Conservation (phyloP, 306 rosid species). For the Comarum palustre region DNA sequence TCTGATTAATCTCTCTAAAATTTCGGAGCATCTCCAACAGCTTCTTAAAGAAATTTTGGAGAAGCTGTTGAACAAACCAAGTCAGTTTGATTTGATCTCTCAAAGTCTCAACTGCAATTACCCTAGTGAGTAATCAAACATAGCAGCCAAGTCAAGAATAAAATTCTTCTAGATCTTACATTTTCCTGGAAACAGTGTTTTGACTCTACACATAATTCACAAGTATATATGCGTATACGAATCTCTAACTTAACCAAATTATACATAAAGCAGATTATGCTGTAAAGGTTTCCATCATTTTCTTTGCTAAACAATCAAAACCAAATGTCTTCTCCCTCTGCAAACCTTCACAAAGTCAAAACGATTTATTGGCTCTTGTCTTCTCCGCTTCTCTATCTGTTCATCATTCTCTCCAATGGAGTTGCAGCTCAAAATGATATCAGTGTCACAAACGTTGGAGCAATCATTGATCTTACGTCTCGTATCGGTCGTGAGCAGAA, state of each 20-base stretch:
- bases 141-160: background rate
- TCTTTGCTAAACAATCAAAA: background rate
- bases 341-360: background rate
- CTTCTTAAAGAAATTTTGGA: too few species aligned
- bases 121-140: too few species aligned
- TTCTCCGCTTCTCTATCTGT: background rate
- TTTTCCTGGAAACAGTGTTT: too few species aligned
- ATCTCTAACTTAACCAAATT: background rate
- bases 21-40: too few species aligned
- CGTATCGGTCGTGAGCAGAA: slow-evolving; percentile 42
- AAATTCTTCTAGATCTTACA: background rate
- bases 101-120: too few species aligned
- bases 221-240: background rate
- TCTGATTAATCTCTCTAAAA: too few species aligned
- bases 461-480: slow-evolving; percentile 37
- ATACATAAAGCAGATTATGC: background rate
- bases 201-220: too few species aligned
- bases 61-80: too few species aligned
- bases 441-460: slow-evolving; percentile 33
- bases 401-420: slow-evolving; percentile 8
- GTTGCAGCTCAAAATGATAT: slow-evolving; percentile 18
- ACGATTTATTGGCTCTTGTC: slow-evolving; percentile 16
- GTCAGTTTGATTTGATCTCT: too few species aligned
- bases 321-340: slow-evolving; percentile 19
- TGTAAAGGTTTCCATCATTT: background rate